Evolutionary conservation across 2,329 filamentous ascomycete genomes (phyloP).

Genomic region (Parascedosporium putredinis): DNA sequence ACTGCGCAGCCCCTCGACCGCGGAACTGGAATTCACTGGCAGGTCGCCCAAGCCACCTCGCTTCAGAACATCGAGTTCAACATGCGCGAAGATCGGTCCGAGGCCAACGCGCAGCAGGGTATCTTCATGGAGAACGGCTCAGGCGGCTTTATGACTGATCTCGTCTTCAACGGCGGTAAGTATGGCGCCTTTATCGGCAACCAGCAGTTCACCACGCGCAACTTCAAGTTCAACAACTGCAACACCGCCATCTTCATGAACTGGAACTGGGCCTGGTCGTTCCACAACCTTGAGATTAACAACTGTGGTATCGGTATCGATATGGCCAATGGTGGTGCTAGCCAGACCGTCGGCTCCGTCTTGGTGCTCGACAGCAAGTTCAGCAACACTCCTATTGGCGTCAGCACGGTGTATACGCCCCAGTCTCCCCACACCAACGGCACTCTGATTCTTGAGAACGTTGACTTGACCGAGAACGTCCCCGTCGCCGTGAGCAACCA

Average conservation of each 20-base stretch:
- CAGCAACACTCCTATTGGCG: conserved; percentile 62
- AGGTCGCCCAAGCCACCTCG: conserved; percentile 73
- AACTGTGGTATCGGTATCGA: conserved; percentile 68
- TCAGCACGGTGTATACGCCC: conserved; percentile 63
- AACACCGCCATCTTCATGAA: conserved; percentile 79
- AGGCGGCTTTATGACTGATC: conserved; percentile 73
- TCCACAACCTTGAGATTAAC: conserved; percentile 57
- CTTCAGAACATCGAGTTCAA: conserved; percentile 75
- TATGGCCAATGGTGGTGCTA: conserved; percentile 54
- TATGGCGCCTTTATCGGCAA: conserved; percentile 72
- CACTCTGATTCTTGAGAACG: conserved; percentile 78
- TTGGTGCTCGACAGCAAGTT: conserved; percentile 74
- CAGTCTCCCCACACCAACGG: conserved; percentile 59
- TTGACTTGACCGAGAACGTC: conserved; percentile 64
- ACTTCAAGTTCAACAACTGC: conserved; percentile 72
- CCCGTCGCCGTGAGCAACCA: conserved; percentile 53
- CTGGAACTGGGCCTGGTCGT: conserved; percentile 84
- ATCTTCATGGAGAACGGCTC: conserved; percentile 81
- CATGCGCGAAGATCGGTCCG: conserved; percentile 58
- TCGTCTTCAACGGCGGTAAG: conserved; percentile 73
- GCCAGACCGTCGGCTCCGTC: conserved; percentile 75
- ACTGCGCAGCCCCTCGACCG: conserved; percentile 49
- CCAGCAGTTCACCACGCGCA: conserved; percentile 80
- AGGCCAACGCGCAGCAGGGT: conserved; percentile 59
- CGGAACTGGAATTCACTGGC: conserved; percentile 72